A percentile compares a stretch with the other conserved stretches of the same genome.
Conservation (phyloP, 768 basidiomycete species). For the Cubamyces lactineus region DNA sequence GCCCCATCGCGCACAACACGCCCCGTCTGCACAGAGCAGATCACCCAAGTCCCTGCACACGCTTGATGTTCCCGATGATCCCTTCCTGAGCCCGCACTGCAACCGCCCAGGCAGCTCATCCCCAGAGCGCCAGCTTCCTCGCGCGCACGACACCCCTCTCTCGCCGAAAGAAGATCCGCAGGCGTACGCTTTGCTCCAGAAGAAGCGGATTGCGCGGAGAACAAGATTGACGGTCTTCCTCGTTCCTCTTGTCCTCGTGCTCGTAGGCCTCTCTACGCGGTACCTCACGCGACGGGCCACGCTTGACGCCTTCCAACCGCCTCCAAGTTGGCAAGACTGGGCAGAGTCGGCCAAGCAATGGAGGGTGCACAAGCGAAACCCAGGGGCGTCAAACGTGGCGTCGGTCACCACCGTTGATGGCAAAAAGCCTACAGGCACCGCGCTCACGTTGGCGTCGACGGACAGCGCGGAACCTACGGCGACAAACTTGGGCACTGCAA, state of each 20-base stretch:
- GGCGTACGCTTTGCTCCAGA: slow-evolving; percentile 28
- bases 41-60: slow-evolving; percentile 3
- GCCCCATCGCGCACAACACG: slow-evolving; percentile 22
- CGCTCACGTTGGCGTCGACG: slow-evolving; percentile 16
- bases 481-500: slow-evolving; percentile 37
- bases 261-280: slow-evolving; percentile 57
- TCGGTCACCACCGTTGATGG: slow-evolving; percentile 7
- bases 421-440: slow-evolving; percentile 5
- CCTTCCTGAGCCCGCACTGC: slow-evolving; percentile 9
- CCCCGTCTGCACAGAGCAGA: slow-evolving; percentile 2
- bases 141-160: slow-evolving; percentile 2
- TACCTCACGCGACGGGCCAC: slow-evolving; percentile 52
- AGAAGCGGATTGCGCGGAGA: slow-evolving; percentile 49
- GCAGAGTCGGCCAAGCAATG: slow-evolving; percentile 38
- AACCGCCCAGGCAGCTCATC: slow-evolving; percentile 10
- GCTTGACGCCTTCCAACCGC: slow-evolving; percentile 44
- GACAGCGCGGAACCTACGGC: slow-evolving; percentile 16
- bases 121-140: slow-evolving; percentile 1
- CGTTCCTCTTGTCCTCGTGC: slow-evolving; percentile 57
- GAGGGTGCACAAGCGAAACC: slow-evolving; percentile 48
- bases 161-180: slow-evolving; percentile 19
- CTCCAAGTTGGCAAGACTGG: slow-evolving; percentile 7
- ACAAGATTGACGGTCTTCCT: slow-evolving; percentile 56
- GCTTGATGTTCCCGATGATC: slow-evolving; percentile 13
- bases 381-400: slow-evolving; percentile 23